Evolutionary conservation across 75 land plant species (phyloP).

Genomic region (Cupressus sempervirens): DNA sequence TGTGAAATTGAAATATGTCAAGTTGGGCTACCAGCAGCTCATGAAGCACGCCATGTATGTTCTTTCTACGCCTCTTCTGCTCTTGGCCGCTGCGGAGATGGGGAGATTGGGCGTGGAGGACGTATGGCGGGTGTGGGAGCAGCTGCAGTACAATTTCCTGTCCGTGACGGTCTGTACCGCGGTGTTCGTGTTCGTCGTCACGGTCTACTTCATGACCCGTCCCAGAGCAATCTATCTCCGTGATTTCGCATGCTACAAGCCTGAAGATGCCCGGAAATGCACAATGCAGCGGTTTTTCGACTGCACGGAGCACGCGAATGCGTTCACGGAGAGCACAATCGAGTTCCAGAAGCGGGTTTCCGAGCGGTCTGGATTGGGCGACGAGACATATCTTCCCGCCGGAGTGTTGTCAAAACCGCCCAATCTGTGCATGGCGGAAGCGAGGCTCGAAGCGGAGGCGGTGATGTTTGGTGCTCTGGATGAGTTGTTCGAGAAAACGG

Average conservation of each 20-base stretch:
- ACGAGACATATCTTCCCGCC: slow-evolving; percentile 29
- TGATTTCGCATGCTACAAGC: slow-evolving; percentile 41
- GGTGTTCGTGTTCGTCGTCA: slow-evolving; percentile 29
- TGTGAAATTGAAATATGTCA: slow-evolving; percentile 50
- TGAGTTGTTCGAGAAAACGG: slow-evolving; percentile 44
- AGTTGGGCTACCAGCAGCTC: slow-evolving; percentile 44
- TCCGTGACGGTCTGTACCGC: slow-evolving; percentile 25
- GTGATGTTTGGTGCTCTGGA: slow-evolving; percentile 42
- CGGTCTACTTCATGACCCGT: slow-evolving; percentile 34
- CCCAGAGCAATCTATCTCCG: slow-evolving; percentile 42
- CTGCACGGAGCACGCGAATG: neutral
- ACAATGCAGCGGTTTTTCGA: slow-evolving; percentile 16
- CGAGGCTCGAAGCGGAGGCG: slow-evolving; percentile 30
- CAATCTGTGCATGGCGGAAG: slow-evolving; percentile 23
- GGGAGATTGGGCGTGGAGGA: slow-evolving; percentile 19
- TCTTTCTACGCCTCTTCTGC: slow-evolving; percentile 19
- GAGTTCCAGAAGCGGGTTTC: slow-evolving; percentile 30
- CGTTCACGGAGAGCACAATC: slow-evolving; percentile 25
- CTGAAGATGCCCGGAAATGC: slow-evolving; percentile 9
- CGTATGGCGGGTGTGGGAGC: slow-evolving; percentile 25
- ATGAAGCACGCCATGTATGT: slow-evolving; percentile 34
- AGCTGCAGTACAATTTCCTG: slow-evolving; percentile 33
- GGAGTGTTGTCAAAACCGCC: slow-evolving; percentile 20
- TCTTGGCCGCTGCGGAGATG: slow-evolving; percentile 19
- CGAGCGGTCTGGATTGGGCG: slow-evolving; percentile 37